Conservation (phyloP, 768 basidiomycete species). For the Dendrothele bispora region DNA sequence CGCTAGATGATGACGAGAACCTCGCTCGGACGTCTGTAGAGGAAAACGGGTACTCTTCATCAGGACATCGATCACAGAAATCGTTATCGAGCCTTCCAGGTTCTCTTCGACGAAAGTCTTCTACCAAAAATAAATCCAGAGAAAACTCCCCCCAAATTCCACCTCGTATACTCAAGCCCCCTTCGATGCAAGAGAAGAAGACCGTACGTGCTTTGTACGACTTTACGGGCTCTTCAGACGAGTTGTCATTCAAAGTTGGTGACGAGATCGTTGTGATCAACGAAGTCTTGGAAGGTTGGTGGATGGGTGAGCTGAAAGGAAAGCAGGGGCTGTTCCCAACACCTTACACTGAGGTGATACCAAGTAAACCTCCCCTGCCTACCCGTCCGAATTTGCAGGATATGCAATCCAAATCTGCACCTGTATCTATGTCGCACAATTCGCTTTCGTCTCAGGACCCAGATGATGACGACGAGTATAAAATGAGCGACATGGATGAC, state of each 20-base stretch:
- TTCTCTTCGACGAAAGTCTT: too few species aligned
- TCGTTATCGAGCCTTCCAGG: slow-evolving; percentile 24
- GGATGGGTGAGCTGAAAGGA: slow-evolving; percentile 78
- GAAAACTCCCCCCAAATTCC: slow-evolving; percentile 34
- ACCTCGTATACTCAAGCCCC: slow-evolving; percentile 48
- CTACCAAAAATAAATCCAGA: too few species aligned
- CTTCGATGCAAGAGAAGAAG: slow-evolving; percentile 49
- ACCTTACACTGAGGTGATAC: slow-evolving; percentile 62
- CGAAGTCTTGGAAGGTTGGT: slow-evolving; percentile 89
- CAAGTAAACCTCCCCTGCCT: slow-evolving; percentile 30
- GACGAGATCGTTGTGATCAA: slow-evolving; percentile 74
- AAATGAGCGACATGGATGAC: slow-evolving; percentile 40
- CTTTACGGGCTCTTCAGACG: slow-evolving; percentile 74
- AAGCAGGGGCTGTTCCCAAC: slow-evolving; percentile 81
- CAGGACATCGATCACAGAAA: slow-evolving; percentile 25
- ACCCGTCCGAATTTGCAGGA: slow-evolving; percentile 19
- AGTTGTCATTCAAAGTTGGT: slow-evolving; percentile 73
- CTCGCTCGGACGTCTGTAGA: slow-evolving; percentile 27
- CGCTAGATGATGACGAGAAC: slow-evolving; percentile 50
- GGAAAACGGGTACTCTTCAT: slow-evolving; percentile 26
- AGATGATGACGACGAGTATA: slow-evolving; percentile 19
- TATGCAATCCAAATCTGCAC: slow-evolving; percentile 3
- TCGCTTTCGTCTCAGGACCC: slow-evolving; percentile 18
- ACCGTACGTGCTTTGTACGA: slow-evolving; percentile 72
- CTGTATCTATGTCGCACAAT: slow-evolving; percentile 14